Evolutionary conservation across 2,329 filamentous ascomycete genomes (phyloP).

Genomic region (Exophiala aquamarina): DNA sequence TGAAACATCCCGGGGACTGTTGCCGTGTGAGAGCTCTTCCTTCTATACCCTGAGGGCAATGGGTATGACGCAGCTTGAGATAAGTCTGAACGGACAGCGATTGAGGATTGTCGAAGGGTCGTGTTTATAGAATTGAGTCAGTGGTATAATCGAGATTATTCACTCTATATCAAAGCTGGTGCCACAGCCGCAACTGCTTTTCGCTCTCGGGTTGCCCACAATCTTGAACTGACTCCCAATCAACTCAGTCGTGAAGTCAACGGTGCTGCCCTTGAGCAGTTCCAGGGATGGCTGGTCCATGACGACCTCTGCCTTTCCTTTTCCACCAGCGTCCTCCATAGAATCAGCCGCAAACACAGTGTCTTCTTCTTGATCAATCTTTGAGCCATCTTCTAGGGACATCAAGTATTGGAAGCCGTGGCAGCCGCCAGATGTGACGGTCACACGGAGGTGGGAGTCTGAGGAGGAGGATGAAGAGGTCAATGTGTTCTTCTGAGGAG

Average conservation of each 20-base stretch:
- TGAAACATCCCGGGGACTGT: too few relatives aligned
- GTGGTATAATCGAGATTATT: neutral
- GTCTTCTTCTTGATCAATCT: constrained; percentile 72
- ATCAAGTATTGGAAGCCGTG: constrained; percentile 98
- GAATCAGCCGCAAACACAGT: constrained; percentile 74
- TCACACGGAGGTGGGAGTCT: constrained; percentile 81
- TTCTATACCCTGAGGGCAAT: too few relatives aligned
- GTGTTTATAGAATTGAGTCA: too few relatives aligned
- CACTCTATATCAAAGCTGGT: constrained; percentile 93
- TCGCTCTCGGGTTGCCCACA: constrained; percentile 85
- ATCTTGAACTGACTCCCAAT: constrained; percentile 97
- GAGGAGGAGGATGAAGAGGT: constrained; percentile 49
- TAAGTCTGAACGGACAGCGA: too few relatives aligned
- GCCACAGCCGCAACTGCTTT: constrained; percentile 93
- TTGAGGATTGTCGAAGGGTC: too few relatives aligned
- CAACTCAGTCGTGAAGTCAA: constrained; percentile 95
- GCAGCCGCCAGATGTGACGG: constrained; percentile 90
- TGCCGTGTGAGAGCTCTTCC: too few relatives aligned
- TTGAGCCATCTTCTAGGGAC: constrained; percentile 65
- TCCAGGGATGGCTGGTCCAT: constrained; percentile 87
- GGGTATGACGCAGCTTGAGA: too few relatives aligned
- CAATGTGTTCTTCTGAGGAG: constrained; percentile 45
- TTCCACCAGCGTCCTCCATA: constrained; percentile 19
- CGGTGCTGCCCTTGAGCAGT: constrained; percentile 85
- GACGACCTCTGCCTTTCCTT: constrained; percentile 70